Conservation (phyloP, 2,329 filamentous ascomycete species). For the Magnaporthiopsis rhizophila region DNA sequence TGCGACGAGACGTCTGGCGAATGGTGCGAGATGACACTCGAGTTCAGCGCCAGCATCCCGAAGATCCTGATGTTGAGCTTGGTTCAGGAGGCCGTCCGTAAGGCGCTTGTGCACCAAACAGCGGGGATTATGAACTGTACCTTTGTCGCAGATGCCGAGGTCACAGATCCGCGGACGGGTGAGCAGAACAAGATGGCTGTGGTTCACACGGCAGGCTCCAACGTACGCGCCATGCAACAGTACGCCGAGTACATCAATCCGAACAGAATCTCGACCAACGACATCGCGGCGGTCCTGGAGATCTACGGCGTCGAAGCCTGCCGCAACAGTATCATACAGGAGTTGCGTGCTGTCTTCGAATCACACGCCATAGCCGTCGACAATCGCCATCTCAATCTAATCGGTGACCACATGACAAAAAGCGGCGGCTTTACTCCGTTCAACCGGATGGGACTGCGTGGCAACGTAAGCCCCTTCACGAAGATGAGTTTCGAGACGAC, state of each 20-base stretch:
- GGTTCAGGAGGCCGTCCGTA: conserved; percentile 71
- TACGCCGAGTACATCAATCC: conserved; percentile 81
- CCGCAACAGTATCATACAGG: conserved; percentile 75
- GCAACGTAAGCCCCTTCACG: conserved; percentile 83
- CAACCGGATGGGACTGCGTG: conserved; percentile 79
- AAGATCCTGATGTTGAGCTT: conserved; percentile 92
- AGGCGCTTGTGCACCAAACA: conserved; percentile 82
- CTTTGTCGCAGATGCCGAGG: conserved; percentile 52
- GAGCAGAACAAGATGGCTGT: conserved; percentile 42
- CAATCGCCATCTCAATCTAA: conserved; percentile 85
- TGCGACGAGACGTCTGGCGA: conserved; percentile 69
- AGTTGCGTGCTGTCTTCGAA: conserved; percentile 78
- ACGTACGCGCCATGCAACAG: conserved; percentile 83
- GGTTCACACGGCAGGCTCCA: conserved; percentile 77
- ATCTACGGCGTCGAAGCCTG: conserved; percentile 93
- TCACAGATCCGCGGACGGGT: conserved; percentile 37
- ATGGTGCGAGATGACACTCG: conserved; percentile 74
- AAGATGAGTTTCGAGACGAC: conserved; percentile 99
- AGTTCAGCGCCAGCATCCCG: conserved; percentile 70
- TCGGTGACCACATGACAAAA: conserved; percentile 97
- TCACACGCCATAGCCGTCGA: conserved; percentile 91
- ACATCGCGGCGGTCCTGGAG: conserved; percentile 75
- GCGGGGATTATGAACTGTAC: conserved; percentile 66
- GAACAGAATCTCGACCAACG: conserved; percentile 78
- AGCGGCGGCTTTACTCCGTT: conserved; percentile 85